Evolutionary conservation across 2,329 filamentous ascomycete species (phyloP).

Genomic region (Calonectria pseudoreteaudii): DNA sequence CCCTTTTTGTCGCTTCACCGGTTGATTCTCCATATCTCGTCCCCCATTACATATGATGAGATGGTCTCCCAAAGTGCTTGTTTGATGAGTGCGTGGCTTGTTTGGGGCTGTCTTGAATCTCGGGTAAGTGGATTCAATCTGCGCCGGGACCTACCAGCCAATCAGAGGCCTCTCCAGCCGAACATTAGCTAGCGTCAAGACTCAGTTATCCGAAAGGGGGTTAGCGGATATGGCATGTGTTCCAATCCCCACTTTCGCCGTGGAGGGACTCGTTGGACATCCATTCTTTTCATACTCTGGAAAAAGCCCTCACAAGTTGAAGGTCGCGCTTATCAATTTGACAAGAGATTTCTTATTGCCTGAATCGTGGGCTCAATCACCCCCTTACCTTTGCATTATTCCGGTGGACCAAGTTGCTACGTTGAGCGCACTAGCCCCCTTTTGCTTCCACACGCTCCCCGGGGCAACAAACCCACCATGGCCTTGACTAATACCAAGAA

Average conservation of each 20-base stretch:
- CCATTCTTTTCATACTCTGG: neutral
- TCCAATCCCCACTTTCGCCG: neutral
- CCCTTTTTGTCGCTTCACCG: neutral
- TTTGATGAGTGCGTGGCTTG: neutral
- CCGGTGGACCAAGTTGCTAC: neutral
- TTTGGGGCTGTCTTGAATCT: neutral
- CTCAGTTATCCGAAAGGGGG: slow-evolving; percentile 19
- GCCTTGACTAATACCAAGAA: neutral
- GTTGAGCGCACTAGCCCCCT: neutral
- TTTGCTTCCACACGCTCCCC: neutral
- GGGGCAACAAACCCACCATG: slow-evolving; percentile 9
- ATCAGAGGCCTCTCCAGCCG: slow-evolving; percentile 42
- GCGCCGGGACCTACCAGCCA: slow-evolving; percentile 32
- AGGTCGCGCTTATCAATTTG: neutral
- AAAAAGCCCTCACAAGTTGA: neutral
- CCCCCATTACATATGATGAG: neutral
- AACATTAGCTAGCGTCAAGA: slow-evolving; percentile 39
- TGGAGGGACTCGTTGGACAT: neutral
- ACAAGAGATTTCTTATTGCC: neutral
- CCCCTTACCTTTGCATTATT: neutral
- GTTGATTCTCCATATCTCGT: neutral
- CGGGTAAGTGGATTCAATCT: neutral
- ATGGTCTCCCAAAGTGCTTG: neutral
- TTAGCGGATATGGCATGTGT: slow-evolving; percentile 27
- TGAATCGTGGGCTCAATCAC: neutral